Percentiles rank a stretch among this genome's conserved stretches.
These are phyloP conservation scores for Clitocybe nebularis DNA, from an alignment of 1,284 basidiomycete species.

Conservation along the genomic window DNA sequence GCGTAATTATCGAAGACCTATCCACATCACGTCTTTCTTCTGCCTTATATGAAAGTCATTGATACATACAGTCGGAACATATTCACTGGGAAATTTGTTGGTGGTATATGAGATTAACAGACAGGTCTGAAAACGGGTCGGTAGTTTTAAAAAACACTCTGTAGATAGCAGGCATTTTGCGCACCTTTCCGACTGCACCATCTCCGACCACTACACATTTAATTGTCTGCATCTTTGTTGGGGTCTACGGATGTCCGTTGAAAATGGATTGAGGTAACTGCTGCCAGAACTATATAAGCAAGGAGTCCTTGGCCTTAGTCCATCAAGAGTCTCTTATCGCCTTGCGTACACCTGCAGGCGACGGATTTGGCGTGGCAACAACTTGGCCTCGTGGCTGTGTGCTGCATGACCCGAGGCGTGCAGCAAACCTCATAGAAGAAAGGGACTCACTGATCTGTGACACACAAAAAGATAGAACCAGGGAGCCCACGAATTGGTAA, in stretches of 20 bases:
- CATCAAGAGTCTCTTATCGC: conserved; percentile 20
- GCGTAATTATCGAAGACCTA: conserved; percentile 98
- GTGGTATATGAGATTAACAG: conserved; percentile 99
- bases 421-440: conserved; percentile 6
- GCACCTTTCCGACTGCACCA: conserved; percentile 98
- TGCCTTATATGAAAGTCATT: conserved; percentile 14
- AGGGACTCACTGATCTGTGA: conserved; percentile 24
- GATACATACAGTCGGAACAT: conserved; percentile 90
- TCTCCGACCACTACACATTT: conserved; percentile 99
- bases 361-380: conserved; percentile 30
- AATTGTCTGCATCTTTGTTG: conserved; percentile 84
- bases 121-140: conserved; percentile 69
- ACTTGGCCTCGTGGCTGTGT: conserved; percentile 33
- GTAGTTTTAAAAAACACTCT: conserved; percentile 2
- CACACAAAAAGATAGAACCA: conserved; percentile 14
- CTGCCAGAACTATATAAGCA: conserved; percentile 23
- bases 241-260: conserved; percentile 22
- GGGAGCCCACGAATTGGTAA: conserved; percentile 13
- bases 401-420: conserved; percentile 13
- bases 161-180: conserved; percentile 26
- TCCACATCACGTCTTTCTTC: conserved; percentile 22
- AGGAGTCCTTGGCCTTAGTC: conserved; percentile 13
- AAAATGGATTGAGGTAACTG: conserved; percentile 19
- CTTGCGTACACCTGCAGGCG: conserved; percentile 18
- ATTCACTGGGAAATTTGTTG: conserved; percentile 98